phyloP scores from a whole-genome alignment of 306 rosid species.

The Fagus crenata region DNA sequence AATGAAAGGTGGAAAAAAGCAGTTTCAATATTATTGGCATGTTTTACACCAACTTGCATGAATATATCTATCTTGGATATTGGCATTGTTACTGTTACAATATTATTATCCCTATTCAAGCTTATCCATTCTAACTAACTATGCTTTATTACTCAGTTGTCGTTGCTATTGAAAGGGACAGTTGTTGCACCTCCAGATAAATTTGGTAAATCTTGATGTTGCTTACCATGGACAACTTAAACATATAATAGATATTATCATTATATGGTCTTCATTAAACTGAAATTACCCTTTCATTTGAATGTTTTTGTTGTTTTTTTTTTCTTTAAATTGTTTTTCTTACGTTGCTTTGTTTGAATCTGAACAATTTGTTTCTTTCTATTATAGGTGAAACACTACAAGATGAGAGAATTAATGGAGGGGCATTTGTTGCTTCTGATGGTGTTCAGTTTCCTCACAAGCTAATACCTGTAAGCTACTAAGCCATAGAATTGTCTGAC shows the following conservation, averaged over 20 bases:
- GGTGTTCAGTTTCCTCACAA: slow-evolving; percentile 87
- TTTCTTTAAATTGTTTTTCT: not conserved
- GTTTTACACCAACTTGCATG: not conserved
- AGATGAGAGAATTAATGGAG: slow-evolving; percentile 87
- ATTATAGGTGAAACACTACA: slow-evolving; percentile 83
- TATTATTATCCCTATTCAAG: slow-evolving; percentile 23
- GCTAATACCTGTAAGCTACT: slow-evolving; percentile 83
- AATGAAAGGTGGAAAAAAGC: not conserved
- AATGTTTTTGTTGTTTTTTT: not conserved
- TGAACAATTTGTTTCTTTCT: slow-evolving; percentile 3
- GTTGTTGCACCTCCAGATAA: slow-evolving; percentile 97
- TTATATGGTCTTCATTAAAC: not conserved
- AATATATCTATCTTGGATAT: slow-evolving; percentile 5
- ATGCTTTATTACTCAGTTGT: slow-evolving; percentile 62
- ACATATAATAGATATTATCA: slow-evolving; percentile 14
- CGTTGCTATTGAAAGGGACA: slow-evolving; percentile 90
- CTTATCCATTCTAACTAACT: slow-evolving; percentile 21
- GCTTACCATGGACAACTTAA: slow-evolving; percentile 20
- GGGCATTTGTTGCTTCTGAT: slow-evolving; percentile 81
- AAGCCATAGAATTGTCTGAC: slow-evolving; percentile 29
- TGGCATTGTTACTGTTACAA: slow-evolving; percentile 13
- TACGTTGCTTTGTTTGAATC: not conserved
- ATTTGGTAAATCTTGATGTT: slow-evolving; percentile 64
- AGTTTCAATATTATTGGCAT: not conserved
- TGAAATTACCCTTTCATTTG: slow-evolving; percentile 7